Percentiles rank a stretch among this genome's conserved stretches.
phyloP scores from a whole-genome alignment of 768 basidiomycete species.

The Tricholoma bakamatsutake region DNA sequence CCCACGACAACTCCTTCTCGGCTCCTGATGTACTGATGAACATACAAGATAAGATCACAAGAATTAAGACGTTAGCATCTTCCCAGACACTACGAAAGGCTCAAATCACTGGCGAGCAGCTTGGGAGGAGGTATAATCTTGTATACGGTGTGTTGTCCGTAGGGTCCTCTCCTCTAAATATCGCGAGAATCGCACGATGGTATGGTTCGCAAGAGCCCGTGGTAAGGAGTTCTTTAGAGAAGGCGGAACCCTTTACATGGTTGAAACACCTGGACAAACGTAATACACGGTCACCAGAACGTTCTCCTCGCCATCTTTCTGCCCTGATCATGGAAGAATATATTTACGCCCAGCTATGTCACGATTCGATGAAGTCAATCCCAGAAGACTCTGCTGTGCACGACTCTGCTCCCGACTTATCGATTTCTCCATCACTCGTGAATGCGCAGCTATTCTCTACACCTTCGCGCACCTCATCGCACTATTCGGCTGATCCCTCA shows the following conservation, averaged over 20 bases:
- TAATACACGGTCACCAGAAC: constrained; percentile 22
- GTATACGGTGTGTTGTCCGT: constrained; percentile 35
- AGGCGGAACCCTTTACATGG: constrained; percentile 70
- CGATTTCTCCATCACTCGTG: constrained; percentile 15
- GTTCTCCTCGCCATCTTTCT: constrained; percentile 58
- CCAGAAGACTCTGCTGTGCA: constrained; percentile 32
- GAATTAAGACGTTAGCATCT: constrained; percentile 44
- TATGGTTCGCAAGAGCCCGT: constrained; percentile 42
- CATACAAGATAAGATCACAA: constrained; percentile 48
- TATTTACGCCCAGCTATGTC: constrained; percentile 32
- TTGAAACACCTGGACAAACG: constrained; percentile 57
- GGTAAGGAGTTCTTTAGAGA: constrained; percentile 49
- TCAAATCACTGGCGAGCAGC: constrained; percentile 56
- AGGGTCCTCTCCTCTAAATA: constrained; percentile 30
- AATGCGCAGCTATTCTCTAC: constrained; percentile 17
- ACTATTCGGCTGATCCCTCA: constrained; percentile 34
- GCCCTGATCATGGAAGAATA: constrained; percentile 70
- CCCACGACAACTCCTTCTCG: not conserved
- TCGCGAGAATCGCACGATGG: constrained; percentile 54
- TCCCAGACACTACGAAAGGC: constrained; percentile 59
- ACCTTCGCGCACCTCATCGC: constrained; percentile 28
- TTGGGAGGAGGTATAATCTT: constrained; percentile 59
- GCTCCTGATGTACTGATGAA: not conserved
- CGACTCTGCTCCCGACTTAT: constrained; percentile 14
- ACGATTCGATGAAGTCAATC: constrained; percentile 36